Evolutionary conservation across 106 monocot species (phyloP), one percentile per base, ranked within the genome.

Genomic region (Dendrobium huoshanense): DNA sequence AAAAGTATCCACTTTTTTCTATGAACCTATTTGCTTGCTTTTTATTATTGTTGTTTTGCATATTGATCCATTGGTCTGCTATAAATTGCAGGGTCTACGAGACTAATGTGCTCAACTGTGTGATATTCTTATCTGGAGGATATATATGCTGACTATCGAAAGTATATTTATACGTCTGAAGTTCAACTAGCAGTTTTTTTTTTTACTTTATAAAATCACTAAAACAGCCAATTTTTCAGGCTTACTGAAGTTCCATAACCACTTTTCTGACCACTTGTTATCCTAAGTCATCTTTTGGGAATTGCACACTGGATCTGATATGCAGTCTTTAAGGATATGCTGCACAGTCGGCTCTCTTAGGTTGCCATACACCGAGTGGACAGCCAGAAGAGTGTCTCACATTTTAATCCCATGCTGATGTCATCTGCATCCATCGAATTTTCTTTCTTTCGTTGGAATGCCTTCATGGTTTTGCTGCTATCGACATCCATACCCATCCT

Each of bases 41-140:
- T 68, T 49, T 44, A 13, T 47, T 5, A 45, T 61, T 70, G 24
- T 73, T 73, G 55, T 37, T 77, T 41, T 24, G n/a, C 79, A 56
- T 91, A 86, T 89, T 91, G 86, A 91, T 92, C 58, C 20, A 80
- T 88, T 90, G 86, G 81, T 85, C 73, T 94, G 92, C 79, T 77
- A 89, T 86, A 88, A 89, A 93, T 90, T 95, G 94, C 92, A 95
- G 94, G 94, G 51, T 91, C 82, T 54, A 83, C 83, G 80, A 90
- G 87, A 92, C 77, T 87, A 77, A 81, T 90, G 86, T 88, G 85
- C 87, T 88, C 88, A 83, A 67, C 75, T 91, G 41, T 91, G 83
- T 89, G 81, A 85, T 86, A 85, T 91, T 91, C 91, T 95, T 95
- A 86, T 81, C 88, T 90, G 94, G 94, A 87, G 87, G 85, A 85